A percentile compares a stretch with the other conserved stretches of the same genome.
These are phyloP conservation scores for Ustilago trichophora DNA, from an alignment of 1,284 basidiomycete species.

Conservation along the genomic window DNA sequence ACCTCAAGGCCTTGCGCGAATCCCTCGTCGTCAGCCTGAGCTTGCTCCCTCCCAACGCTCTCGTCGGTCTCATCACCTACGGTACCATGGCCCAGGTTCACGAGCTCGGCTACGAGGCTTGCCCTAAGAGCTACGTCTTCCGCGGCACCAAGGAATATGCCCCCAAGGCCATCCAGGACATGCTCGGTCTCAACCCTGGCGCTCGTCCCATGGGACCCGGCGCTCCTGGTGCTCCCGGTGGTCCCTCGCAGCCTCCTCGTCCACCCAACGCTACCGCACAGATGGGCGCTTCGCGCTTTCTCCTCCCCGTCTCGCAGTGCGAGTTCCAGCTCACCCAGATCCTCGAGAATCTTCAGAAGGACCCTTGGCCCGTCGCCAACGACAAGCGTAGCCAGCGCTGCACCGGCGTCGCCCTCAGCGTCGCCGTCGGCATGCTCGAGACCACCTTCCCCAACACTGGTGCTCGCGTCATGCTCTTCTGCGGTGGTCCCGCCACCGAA, in stretches of 20 bases:
- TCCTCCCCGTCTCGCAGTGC: slow-evolving; percentile 90
- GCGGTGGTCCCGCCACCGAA: slow-evolving; percentile 95
- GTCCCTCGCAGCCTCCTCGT: slow-evolving; percentile 71
- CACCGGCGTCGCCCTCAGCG: slow-evolving; percentile 91
- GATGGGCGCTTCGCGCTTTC: slow-evolving; percentile 88
- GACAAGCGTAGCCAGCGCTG: slow-evolving; percentile 95
- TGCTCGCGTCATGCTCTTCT: slow-evolving; percentile 93
- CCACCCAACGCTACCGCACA: slow-evolving; percentile 73
- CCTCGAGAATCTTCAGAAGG: slow-evolving; percentile 85
- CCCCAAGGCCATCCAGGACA: slow-evolving; percentile 96
- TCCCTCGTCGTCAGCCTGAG: slow-evolving; percentile 93
- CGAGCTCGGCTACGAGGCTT: slow-evolving; percentile 94
- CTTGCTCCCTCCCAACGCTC: slow-evolving; percentile 90
- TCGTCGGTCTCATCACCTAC: slow-evolving; percentile 93
- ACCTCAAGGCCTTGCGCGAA: slow-evolving; percentile 92
- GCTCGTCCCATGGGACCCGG: slow-evolving; percentile 69
- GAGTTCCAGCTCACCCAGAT: slow-evolving; percentile 97
- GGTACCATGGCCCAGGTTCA: slow-evolving; percentile 99
- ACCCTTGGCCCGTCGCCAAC: slow-evolving; percentile 97
- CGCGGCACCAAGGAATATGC: slow-evolving; percentile 96
- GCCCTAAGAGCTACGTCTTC: slow-evolving; percentile 98
- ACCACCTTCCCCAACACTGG: slow-evolving; percentile 96
- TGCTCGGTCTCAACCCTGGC: slow-evolving; percentile 83
- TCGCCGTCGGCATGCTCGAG: slow-evolving; percentile 94
- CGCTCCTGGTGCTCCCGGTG: slow-evolving; percentile 66